These are phyloP conservation scores for Phaffomyces opuntiae DNA, from an alignment of 805 yeast species.

Conservation along the genomic window DNA sequence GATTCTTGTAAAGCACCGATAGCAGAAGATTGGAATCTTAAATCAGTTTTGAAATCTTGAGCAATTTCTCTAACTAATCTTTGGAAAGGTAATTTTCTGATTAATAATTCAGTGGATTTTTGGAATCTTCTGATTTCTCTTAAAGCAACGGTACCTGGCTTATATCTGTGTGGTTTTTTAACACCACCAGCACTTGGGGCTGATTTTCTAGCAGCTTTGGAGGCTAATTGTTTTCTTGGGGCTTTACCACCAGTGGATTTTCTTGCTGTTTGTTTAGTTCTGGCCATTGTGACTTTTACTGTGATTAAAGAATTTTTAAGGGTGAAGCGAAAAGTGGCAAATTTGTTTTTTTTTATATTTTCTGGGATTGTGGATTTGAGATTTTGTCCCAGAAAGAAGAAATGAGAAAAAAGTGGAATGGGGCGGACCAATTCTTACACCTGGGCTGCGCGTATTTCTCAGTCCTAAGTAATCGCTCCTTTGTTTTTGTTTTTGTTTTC, in stretches of 20 bases:
- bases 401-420: no score
- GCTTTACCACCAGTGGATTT: constrained; percentile 95
- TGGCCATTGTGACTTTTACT: constrained; percentile 52
- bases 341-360: not conserved
- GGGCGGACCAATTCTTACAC: no score
- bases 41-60: constrained; percentile 86
- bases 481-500: no score
- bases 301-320: not conserved
- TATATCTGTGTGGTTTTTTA: constrained; percentile 91
- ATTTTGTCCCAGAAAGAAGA: no score
- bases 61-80: constrained; percentile 95
- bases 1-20: constrained; percentile 98
- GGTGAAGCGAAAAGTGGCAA: constrained; percentile 2
- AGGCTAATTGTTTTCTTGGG: constrained; percentile 89
- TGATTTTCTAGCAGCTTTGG: constrained; percentile 89
- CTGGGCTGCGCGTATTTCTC: no score
- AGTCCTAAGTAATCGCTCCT: no score
- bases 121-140: constrained; percentile 98
- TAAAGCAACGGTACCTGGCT: constrained; percentile 95
- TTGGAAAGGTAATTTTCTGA: constrained; percentile 96
- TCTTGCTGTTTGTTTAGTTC: constrained; percentile 93
- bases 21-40: constrained; percentile 96
- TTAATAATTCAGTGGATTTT: constrained; percentile 88
- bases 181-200: constrained; percentile 93
- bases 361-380: not conserved